Evolutionary conservation across 106 monocot genomes (phyloP).

Genomic region (Allium fistulosum): DNA sequence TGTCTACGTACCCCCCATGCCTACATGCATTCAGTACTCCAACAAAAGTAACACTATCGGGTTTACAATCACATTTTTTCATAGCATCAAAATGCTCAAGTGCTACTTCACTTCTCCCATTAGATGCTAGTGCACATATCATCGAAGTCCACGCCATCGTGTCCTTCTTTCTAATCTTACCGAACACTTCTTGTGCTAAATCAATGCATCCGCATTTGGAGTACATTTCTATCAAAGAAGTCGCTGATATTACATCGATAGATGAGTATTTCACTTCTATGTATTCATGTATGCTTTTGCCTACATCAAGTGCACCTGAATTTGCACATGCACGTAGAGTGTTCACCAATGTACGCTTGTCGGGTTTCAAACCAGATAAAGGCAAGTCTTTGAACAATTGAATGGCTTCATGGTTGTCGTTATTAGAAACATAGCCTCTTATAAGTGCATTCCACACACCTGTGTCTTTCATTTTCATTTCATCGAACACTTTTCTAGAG

Average conservation of each 20-base stretch:
- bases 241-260: slow-evolving; percentile 9
- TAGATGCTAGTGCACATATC: slow-evolving; percentile 22
- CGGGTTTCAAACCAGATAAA: slow-evolving; percentile 13
- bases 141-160: slow-evolving; percentile 37
- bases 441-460: slow-evolving; percentile 34
- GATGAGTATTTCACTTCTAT: slow-evolving; percentile 8
- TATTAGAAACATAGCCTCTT: slow-evolving; percentile 16
- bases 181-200: slow-evolving; percentile 18
- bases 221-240: slow-evolving; percentile 31
- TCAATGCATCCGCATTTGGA: slow-evolving; percentile 29
- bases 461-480: slow-evolving; percentile 16
- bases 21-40: slow-evolving; percentile 28
- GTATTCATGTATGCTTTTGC: slow-evolving; percentile 17
- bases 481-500: slow-evolving; percentile 13
- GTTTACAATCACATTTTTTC: slow-evolving; percentile 3
- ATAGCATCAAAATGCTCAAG: slow-evolving; percentile 13
- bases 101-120: slow-evolving; percentile 18
- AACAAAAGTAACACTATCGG: slow-evolving; percentile 27
- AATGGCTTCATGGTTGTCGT: slow-evolving; percentile 9
- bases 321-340: slow-evolving; percentile 21
- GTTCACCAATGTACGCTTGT: slow-evolving; percentile 19
- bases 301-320: slow-evolving; percentile 18
- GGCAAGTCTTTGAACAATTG: slow-evolving; percentile 8
- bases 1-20: slow-evolving; percentile 24
- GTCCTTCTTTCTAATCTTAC: slow-evolving; percentile 11